phyloP scores from a whole-genome alignment of 768 basidiomycete species.

The Lactarius quietus region DNA sequence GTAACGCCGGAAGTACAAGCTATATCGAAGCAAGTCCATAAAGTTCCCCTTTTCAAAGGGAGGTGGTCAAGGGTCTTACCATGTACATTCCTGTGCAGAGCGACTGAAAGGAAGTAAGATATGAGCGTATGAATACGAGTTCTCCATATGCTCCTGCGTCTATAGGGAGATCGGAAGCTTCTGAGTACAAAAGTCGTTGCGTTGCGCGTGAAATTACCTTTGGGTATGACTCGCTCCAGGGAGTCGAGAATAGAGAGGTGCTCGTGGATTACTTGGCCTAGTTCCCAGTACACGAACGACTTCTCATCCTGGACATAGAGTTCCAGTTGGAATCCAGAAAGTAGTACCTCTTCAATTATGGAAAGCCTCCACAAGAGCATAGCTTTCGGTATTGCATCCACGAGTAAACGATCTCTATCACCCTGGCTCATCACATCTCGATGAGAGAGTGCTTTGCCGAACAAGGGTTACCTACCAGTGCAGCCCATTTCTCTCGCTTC shows the following conservation, averaged over 20 bases:
- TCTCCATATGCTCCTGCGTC: slow-evolving; percentile 18
- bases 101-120: slow-evolving; percentile 32
- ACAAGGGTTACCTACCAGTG: slow-evolving; percentile 25
- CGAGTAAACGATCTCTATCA: slow-evolving; percentile 14
- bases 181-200: not conserved
- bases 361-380: slow-evolving; percentile 58
- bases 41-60: not conserved
- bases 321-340: slow-evolving; percentile 75
- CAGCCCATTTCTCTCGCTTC: slow-evolving; percentile 28
- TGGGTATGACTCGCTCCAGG: slow-evolving; percentile 38
- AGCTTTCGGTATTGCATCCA: slow-evolving; percentile 39
- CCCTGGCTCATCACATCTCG: slow-evolving; percentile 20
- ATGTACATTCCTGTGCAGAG: slow-evolving; percentile 52
- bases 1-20: slow-evolving; percentile 48
- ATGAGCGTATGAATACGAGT: slow-evolving; percentile 12
- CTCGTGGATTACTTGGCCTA: slow-evolving; percentile 49
- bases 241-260: slow-evolving; percentile 55
- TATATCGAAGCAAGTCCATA: slow-evolving; percentile 26
- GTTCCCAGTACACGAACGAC: slow-evolving; percentile 76
- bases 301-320: slow-evolving; percentile 66
- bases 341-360: slow-evolving; percentile 60
- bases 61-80: slow-evolving; percentile 36
- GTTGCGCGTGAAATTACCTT: slow-evolving; percentile 33
- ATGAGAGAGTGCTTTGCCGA: not conserved
- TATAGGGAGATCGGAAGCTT: not conserved